Evolutionary conservation across 2,329 filamentous ascomycete genomes (phyloP), one percentile per base, ranked within the genome.

Genomic region (Ophiostoma piceae): DNA sequence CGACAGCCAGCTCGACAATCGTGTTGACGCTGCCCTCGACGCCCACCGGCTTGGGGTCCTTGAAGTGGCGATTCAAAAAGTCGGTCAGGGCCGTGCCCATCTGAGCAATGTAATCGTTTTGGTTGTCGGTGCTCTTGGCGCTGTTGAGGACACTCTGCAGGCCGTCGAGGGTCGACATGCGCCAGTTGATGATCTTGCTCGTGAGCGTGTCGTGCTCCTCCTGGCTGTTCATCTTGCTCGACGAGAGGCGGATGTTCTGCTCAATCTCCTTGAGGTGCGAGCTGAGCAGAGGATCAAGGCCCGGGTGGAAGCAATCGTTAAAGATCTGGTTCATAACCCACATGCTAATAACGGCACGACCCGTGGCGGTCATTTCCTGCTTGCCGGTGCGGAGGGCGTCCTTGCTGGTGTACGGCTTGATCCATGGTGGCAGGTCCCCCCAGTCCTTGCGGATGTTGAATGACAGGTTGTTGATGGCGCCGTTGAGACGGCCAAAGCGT

Each of bases 391-490:
- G 87, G 69, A 96, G 84, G 0, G 93, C 94, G 75, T 96, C 94
- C 68, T 90, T 84, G 78, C 94, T 97, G 73, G 96, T 91, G 69
- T 88, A 92, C 32, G 84, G 85, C 69, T 88, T 85, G 64, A 99
- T 83, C 92, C 93, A 98, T 6, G 83, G 77, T 0, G 95, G 95
- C 69, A 98, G 84, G 43, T 84, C 83, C 72, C 87, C 88, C 95
- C 95, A 99, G 77, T 96, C 91, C 80, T 98, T 98, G 73, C 95
- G 90, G 73, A 98, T 96, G 74, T 95, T 94, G 82, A 97, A 99
- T 0, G 95, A 90, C 11, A 99, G 84, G 77, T 99, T 96, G 77
- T 93, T 95, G 77, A 97, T 94, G 26, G 96, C 91, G 35, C 94
- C 94, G 76, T 97, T 95, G 66, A 99, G 85, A 29, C 95, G 89